Conservation (phyloP, 2,329 filamentous ascomycete species). For the Colletotrichum graminicola region DNA sequence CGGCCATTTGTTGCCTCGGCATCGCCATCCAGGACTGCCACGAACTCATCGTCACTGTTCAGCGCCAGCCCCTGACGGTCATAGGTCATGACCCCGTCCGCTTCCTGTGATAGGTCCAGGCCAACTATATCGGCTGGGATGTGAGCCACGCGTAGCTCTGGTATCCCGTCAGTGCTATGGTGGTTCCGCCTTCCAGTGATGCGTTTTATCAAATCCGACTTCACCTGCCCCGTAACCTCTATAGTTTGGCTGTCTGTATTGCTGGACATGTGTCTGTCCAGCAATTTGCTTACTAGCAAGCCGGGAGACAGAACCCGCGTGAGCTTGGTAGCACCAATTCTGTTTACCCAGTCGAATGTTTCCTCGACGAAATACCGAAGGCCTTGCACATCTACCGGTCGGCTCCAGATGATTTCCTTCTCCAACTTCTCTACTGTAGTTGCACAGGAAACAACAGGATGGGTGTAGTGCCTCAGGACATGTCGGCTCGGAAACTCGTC, state of each 20-base stretch:
- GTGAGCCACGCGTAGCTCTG: slow-evolving; percentile 84
- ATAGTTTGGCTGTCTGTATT: slow-evolving; percentile 37
- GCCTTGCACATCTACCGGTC: slow-evolving; percentile 72
- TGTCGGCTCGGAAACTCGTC: slow-evolving; percentile 84
- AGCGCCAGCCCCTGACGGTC: slow-evolving; percentile 68
- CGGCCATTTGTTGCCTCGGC: slow-evolving; percentile 42
- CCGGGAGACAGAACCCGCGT: slow-evolving; percentile 83
- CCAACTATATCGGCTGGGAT: slow-evolving; percentile 81
- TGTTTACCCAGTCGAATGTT: slow-evolving; percentile 87
- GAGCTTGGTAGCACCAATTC: slow-evolving; percentile 85
- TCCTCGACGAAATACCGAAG: slow-evolving; percentile 82
- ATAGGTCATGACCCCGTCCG: slow-evolving; percentile 68
- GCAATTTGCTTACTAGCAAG: slow-evolving; percentile 74
- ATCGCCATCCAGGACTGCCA: slow-evolving; percentile 52
- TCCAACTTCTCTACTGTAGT: slow-evolving; percentile 68
- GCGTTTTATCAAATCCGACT: slow-evolving; percentile 69
- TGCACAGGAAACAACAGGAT: slow-evolving; percentile 81
- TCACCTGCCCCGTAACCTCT: slow-evolving; percentile 54
- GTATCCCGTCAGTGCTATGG: slow-evolving; percentile 78
- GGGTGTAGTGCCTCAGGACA: slow-evolving; percentile 87
- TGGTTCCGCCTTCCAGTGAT: slow-evolving; percentile 79
- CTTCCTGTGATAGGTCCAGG: slow-evolving; percentile 80
- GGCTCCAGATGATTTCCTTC: slow-evolving; percentile 69
- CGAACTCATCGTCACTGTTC: slow-evolving; percentile 76
- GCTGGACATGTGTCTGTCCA: slow-evolving; percentile 52